These are phyloP conservation scores for Musa beccarii DNA, from an alignment of 176 grass and related monocot species.

Conservation along the genomic window DNA sequence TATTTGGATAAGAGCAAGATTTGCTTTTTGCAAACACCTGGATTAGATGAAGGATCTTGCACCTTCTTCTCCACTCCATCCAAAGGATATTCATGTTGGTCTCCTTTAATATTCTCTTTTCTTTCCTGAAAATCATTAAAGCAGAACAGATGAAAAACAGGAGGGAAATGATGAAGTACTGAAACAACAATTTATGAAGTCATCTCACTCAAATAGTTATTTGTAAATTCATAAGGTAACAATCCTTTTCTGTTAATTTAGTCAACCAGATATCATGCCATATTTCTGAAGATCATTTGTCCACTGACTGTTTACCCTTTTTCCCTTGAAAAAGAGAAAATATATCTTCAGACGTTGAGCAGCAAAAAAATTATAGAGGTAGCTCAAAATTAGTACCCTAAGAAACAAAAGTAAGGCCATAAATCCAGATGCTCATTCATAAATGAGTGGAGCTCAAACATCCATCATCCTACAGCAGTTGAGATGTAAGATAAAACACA, in stretches of 20 bases:
- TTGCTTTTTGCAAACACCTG: neutral
- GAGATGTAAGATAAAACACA: neutral
- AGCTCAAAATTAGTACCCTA: neutral
- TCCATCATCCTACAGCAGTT: neutral
- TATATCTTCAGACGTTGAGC: no score
- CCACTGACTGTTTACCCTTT: neutral
- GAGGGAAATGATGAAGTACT: neutral
- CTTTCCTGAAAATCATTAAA: neutral
- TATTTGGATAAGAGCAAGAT: no score
- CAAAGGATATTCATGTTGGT: neutral
- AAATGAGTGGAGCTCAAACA: neutral
- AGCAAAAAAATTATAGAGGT: neutral
- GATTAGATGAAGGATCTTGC: neutral
- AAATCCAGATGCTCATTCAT: neutral
- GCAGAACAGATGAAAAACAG: neutral
- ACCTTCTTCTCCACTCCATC: slow-evolving; percentile 1
- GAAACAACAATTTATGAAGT: neutral
- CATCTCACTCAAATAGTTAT: no score
- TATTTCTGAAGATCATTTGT: neutral
- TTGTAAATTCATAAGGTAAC: no score
- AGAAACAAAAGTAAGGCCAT: neutral
- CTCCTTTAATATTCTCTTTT: neutral
- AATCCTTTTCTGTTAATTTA: no score
- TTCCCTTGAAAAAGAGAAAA: no score
- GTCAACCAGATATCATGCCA: neutral